Evolutionary conservation across 768 basidiomycete genomes (phyloP), one percentile per base, ranked within the genome.

Genomic region (Lactifluus hygrophoroides): DNA sequence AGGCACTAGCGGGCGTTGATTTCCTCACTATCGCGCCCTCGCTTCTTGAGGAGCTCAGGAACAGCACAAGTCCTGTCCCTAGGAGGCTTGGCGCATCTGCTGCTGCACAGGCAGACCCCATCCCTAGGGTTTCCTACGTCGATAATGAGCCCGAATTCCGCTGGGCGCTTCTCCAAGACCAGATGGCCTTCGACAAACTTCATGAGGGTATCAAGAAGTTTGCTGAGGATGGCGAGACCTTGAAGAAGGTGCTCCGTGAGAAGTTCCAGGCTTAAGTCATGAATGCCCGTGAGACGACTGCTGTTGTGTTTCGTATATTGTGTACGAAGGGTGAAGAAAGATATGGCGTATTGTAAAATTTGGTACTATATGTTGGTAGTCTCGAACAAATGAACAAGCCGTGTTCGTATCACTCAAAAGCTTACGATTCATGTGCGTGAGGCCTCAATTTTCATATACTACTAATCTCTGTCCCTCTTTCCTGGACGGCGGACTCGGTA

Each of bases 131-230:
- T 63, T 74, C 83, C 21, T 97, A 68, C 80, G 68, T 99, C 71
- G 83, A 97, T 77, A 84, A 96, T 76, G 92, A 99, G 78, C 77
- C 94, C 61, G 90, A 93, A 69, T 98, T 98, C 90, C 86, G 91
- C 60, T 96, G 94, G 94, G 65, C 81, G 11, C 86, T 98, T 57
- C 83, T 96, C 68, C 81, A 93, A 69, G 94, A 97, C 74, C 75
- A 80, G 70, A 96, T 97, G 94, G 94, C 95, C n/a, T 95, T 93
- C 70, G 95, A 97, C 73, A 97, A 98, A 79, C 80, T 97, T 55
- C 92, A 96, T 73, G 92, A 97, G 76, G 96, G 96, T 67, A 96
- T 99, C 79, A 86, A 85, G 78, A 96, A 95, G 75, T 99, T 99
- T 70, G 94, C 93, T 51, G 93, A 90, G 77, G 96, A 98, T 68